These are phyloP conservation scores for Pinus tabuliformis DNA, from an alignment of 75 land plant species.

Conservation along the genomic window DNA sequence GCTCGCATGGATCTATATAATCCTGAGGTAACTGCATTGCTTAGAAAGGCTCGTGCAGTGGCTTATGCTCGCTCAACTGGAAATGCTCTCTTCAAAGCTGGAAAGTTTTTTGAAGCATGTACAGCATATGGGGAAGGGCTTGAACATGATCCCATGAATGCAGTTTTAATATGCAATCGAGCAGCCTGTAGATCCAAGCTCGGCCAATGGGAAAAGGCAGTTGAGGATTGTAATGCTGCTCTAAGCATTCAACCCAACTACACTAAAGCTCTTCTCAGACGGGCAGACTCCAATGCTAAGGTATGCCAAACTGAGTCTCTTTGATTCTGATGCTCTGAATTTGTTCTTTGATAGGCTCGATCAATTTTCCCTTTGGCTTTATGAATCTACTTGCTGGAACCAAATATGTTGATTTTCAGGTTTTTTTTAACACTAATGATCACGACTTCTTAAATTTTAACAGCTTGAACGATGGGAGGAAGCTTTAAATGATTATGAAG, in stretches of 20 bases:
- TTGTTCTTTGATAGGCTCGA: not conserved
- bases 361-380: not conserved
- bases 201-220: slow-evolving; percentile 85
- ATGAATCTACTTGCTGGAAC: not conserved
- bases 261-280: slow-evolving; percentile 67
- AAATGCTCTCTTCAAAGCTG: slow-evolving; percentile 66
- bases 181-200: slow-evolving; percentile 90
- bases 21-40: slow-evolving; percentile 28
- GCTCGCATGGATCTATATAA: slow-evolving; percentile 56
- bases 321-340: not conserved
- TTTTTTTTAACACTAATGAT: not conserved
- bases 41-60: slow-evolving; percentile 51
- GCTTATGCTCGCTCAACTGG: slow-evolving; percentile 59
- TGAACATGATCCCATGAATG: slow-evolving; percentile 65
- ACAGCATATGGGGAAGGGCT: slow-evolving; percentile 75
- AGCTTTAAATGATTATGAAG: slow-evolving; percentile 73
- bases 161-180: slow-evolving; percentile 85
- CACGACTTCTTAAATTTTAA: not conserved
- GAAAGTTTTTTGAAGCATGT: slow-evolving; percentile 66
- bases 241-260: slow-evolving; percentile 64
- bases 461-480: slow-evolving; percentile 88
- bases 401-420: not conserved
- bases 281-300: slow-evolving; percentile 56
- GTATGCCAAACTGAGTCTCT: not conserved
- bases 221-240: slow-evolving; percentile 88